phyloP scores from a whole-genome alignment of 768 basidiomycete genomes.

The Lactarius sp. region DNA sequence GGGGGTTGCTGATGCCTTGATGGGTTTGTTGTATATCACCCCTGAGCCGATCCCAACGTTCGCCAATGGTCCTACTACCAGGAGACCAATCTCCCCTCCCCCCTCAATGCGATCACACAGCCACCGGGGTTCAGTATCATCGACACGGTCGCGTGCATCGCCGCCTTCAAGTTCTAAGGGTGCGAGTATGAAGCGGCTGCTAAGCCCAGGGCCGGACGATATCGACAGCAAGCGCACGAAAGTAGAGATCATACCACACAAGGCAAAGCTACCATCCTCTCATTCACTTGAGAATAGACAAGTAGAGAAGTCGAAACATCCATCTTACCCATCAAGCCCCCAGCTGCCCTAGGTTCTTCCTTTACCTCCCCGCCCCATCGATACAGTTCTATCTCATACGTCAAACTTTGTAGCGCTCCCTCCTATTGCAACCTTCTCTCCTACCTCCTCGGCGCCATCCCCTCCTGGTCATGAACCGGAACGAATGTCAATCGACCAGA shows the following conservation, averaged over 20 bases:
- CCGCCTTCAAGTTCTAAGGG: slow-evolving; percentile 40
- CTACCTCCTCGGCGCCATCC: slow-evolving; percentile 52
- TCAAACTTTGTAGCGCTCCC: slow-evolving; percentile 52
- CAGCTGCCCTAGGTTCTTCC: slow-evolving; percentile 58
- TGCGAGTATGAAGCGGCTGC: slow-evolving; percentile 55
- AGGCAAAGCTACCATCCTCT: slow-evolving; percentile 58
- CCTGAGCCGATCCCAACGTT: slow-evolving; percentile 25
- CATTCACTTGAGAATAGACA: slow-evolving; percentile 55
- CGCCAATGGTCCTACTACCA: slow-evolving; percentile 19
- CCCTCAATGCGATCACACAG: slow-evolving; percentile 43
- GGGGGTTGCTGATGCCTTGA: slow-evolving; percentile 80
- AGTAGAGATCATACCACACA: slow-evolving; percentile 47
- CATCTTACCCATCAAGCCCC: slow-evolving; percentile 42
- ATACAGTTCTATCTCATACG: slow-evolving; percentile 43
- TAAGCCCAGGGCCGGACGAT: slow-evolving; percentile 60
- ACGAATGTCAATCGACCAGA: slow-evolving; percentile 45
- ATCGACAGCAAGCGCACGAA: slow-evolving; percentile 59
- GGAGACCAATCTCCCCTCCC: slow-evolving; percentile 29
- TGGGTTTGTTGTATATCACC: slow-evolving; percentile 47
- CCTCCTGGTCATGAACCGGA: slow-evolving; percentile 46
- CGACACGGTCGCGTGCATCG: slow-evolving; percentile 57
- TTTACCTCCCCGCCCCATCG: slow-evolving; percentile 70
- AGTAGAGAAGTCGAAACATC: slow-evolving; percentile 31
- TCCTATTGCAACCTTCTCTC: slow-evolving; percentile 65
- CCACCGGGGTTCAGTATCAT: slow-evolving; percentile 65